Base-by-base conservation (phyloP, 192 early-diverging fungal genomes). In the Lobosporangium transversale region DNA sequence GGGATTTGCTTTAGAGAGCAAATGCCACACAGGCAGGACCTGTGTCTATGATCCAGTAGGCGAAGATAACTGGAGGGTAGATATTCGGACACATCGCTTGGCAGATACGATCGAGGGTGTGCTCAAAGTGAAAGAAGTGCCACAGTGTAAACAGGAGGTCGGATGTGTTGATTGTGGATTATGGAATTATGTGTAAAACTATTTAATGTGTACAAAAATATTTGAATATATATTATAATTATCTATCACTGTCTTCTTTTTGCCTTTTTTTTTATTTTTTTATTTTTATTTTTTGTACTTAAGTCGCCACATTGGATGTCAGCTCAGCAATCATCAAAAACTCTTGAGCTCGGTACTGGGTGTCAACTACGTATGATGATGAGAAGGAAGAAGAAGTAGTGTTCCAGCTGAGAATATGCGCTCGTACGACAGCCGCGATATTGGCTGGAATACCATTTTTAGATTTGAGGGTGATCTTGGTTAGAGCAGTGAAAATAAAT, bases 31-130 rank as follows among this genome's bases (percentile, higher is more conserved):
- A 31, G 96, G 96, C 8, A 79, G 86, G 37, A 78, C 80, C 20
- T 86, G 92, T 63, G 73, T 87, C 0, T 92, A 88, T 63, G 89
- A 94, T 68, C 88, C 88, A 0, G 88, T 91, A 1, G 69, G 78
- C 20, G 84, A 84, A 21, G 80, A 88, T 33, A 84, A 83, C 58
- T 90, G 87, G 90, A 81, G 86, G 40, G 62, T 88, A 11, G 90
- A 92, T 40, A 88, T 96, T 50, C 80, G 89, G 23, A 85, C 88
- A 43, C 96, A 98, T 79, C 86, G 90, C 2, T 88, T 98, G n/a
- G 78, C 81, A 29, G 87, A 88, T 51, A 90, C 95, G 20, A 91
- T 98, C 49, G 87, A 93, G 6, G 83, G 79, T 30, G 85, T 89
- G 7, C 50, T 81, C 4, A 67, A 79, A 32, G 69, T 80, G 21